Evolutionary conservation across 306 rosid genomes (phyloP).

Genomic region (Albizia julibrissin): DNA sequence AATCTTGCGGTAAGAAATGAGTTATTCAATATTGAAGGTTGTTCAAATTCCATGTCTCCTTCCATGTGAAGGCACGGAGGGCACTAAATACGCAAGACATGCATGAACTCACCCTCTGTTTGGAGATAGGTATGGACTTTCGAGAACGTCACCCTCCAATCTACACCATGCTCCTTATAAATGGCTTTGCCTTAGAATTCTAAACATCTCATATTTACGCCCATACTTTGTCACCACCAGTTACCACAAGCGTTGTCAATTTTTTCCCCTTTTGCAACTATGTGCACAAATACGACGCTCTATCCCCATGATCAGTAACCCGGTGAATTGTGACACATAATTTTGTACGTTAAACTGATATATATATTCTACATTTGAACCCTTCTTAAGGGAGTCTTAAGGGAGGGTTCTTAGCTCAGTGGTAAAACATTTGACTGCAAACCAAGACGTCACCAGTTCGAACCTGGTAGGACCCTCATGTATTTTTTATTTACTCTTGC

Average conservation of each 20-base stretch:
- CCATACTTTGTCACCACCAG: neutral
- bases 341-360: too few relatives aligned
- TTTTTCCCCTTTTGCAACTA: neutral
- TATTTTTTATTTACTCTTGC: neutral
- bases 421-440: slow-evolving; percentile 24
- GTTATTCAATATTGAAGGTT: neutral
- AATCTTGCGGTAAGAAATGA: neutral
- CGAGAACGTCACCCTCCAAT: neutral
- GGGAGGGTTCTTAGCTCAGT: slow-evolving; percentile 17
- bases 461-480: neutral
- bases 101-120: neutral
- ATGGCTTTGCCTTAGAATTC: neutral
- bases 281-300: neutral
- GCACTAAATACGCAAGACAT: neutral
- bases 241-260: neutral
- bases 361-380: too few relatives aligned
- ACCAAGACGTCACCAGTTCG: slow-evolving; percentile 11
- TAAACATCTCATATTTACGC: neutral
- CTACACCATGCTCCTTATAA: neutral
- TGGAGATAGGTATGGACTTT: neutral
- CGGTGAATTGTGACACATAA: too few relatives aligned
- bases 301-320: too few relatives aligned
- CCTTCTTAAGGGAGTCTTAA: too few relatives aligned
- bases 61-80: neutral
- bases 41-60: neutral